phyloP scores from a whole-genome alignment of 352 stramenopile species.

The Phytophthora lateralis region DNA sequence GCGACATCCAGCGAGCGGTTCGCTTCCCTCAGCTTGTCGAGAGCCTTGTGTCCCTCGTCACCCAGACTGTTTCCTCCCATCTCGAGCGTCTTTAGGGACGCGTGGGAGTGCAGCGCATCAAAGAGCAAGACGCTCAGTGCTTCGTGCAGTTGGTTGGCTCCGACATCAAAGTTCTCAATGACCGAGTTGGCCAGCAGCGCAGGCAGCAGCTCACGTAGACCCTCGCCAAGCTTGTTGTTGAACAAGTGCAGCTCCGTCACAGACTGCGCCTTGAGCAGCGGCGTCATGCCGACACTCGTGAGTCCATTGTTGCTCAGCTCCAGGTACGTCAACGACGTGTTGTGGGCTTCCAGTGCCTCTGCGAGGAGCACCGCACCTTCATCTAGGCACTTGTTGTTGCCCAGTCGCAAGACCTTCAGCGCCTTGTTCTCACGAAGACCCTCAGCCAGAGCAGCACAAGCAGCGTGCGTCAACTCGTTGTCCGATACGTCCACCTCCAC shows the following conservation, averaged over 20 bases:
- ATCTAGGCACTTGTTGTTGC: constrained; percentile 68
- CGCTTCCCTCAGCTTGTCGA: constrained; percentile 59
- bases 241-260: constrained; percentile 77
- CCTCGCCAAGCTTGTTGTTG: constrained; percentile 71
- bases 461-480: constrained; percentile 51
- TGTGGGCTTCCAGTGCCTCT: constrained; percentile 36
- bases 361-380: constrained; percentile 47
- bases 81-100: constrained; percentile 78
- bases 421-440: constrained; percentile 54
- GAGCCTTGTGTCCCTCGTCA: constrained; percentile 61
- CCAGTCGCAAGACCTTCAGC: constrained; percentile 55
- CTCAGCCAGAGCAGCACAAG: constrained; percentile 43
- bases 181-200: constrained; percentile 53
- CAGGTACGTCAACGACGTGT: constrained; percentile 54
- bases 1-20: constrained; percentile 75
- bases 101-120: constrained; percentile 60
- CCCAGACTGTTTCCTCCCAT: constrained; percentile 86
- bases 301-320: constrained; percentile 79
- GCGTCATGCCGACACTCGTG: constrained; percentile 48
- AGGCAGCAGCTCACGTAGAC: constrained; percentile 55
- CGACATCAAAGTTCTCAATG: constrained; percentile 69
- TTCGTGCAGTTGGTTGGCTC: constrained; percentile 75
- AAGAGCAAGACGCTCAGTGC: constrained; percentile 66
- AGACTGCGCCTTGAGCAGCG: constrained; percentile 46
- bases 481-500: constrained; percentile 71